Conservation (phyloP, 257 asterid species). For the Lithospermum erythrorhizon region DNA sequence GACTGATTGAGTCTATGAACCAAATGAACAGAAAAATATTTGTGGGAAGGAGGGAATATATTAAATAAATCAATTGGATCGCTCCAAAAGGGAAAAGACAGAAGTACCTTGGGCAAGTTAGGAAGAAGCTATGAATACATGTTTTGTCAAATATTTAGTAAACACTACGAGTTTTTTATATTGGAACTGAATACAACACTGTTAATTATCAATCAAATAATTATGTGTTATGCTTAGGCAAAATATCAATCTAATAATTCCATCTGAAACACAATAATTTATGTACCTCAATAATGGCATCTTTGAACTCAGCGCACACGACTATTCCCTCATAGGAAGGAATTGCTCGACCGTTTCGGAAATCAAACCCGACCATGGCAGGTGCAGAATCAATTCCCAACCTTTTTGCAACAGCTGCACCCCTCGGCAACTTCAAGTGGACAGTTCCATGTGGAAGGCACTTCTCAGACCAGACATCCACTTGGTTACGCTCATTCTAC, state of each 20-base stretch:
- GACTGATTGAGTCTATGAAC: neutral
- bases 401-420: slow-evolving; percentile 54
- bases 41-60: too few relatives aligned
- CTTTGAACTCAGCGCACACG: slow-evolving; percentile 73
- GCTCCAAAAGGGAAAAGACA: too few relatives aligned
- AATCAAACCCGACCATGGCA: slow-evolving; percentile 96
- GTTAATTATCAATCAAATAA: neutral
- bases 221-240: neutral
- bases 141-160: too few relatives aligned
- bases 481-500: slow-evolving; percentile 92
- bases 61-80: too few relatives aligned
- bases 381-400: slow-evolving; percentile 73
- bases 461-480: slow-evolving; percentile 97
- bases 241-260: neutral
- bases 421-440: slow-evolving; percentile 70
- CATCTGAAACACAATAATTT: neutral
- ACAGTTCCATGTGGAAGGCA: slow-evolving; percentile 96
- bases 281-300: slow-evolving; percentile 65
- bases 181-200: too few relatives aligned
- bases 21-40: too few relatives aligned
- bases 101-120: too few relatives aligned
- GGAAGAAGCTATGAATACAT: too few relatives aligned
- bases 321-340: slow-evolving; percentile 85
- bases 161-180: neutral
- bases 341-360: slow-evolving; percentile 56